Conservation (phyloP, 2,329 filamentous ascomycete species). For the Chrysoporthe deuterocubensis region DNA sequence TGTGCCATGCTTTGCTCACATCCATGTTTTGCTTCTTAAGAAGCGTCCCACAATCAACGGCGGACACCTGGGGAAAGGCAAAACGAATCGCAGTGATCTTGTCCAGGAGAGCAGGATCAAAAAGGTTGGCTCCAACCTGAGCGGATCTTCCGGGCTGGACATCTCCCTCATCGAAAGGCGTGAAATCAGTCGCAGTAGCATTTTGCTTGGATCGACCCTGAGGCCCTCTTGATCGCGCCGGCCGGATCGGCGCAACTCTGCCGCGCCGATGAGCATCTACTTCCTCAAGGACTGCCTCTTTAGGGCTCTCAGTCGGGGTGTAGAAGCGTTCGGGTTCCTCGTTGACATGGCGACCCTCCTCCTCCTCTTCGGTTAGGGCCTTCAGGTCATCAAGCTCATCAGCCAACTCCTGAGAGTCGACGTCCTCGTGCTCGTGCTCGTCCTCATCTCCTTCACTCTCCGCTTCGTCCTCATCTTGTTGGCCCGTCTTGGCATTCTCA, state of each 20-base stretch:
- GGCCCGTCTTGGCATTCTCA: constrained; percentile 27
- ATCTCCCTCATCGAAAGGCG: not conserved
- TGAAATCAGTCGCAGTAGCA: constrained; percentile 8
- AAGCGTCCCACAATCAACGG: constrained; percentile 42
- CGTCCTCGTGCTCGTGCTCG: constrained; percentile 32
- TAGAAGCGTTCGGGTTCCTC: constrained; percentile 3
- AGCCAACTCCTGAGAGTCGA: constrained; percentile 39
- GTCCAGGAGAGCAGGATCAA: constrained; percentile 25
- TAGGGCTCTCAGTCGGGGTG: constrained; percentile 39
- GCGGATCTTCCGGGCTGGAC: not conserved
- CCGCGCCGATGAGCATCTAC: not conserved
- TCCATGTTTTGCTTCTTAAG: constrained; percentile 41
- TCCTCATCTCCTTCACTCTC: constrained; percentile 34
- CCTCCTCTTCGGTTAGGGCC: constrained; percentile 33
- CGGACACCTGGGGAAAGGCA: constrained; percentile 49
- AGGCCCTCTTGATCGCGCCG: not conserved
- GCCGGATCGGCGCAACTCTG: not conserved
- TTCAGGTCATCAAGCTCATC: constrained; percentile 37
- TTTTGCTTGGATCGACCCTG: not conserved
- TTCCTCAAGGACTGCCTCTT: not conserved
- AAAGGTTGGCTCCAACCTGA: not conserved
- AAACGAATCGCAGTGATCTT: constrained; percentile 33
- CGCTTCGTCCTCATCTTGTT: constrained; percentile 27
- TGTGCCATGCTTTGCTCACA: constrained; percentile 43
- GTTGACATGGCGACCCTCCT: not conserved